A percentile compares a stretch with the other conserved stretches of the same genome.
Conservation (phyloP, 2,329 filamentous ascomycete genomes). For the Nemania sp. region DNA sequence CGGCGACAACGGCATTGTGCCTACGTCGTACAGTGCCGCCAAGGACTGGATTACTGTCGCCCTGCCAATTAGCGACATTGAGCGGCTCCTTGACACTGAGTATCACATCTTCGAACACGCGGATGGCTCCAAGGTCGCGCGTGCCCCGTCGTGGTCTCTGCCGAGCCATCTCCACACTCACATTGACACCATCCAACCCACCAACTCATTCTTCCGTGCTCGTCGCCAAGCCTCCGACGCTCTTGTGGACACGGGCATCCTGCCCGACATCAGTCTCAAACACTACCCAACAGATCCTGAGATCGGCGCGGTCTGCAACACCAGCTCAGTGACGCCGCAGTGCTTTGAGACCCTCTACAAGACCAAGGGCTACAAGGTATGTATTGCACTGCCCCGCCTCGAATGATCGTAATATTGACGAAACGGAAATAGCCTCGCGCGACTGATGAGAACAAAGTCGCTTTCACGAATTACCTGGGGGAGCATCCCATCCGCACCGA, state of each 20-base stretch:
- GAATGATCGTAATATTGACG: not conserved
- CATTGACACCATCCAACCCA: slow-evolving; percentile 63
- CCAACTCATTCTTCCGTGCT: slow-evolving; percentile 59
- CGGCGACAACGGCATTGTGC: slow-evolving; percentile 53
- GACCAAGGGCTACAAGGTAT: slow-evolving; percentile 53
- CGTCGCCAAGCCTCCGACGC: slow-evolving; percentile 36
- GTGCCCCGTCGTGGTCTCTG: slow-evolving; percentile 61
- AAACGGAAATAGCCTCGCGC: slow-evolving; percentile 39
- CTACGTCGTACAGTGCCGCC: slow-evolving; percentile 51
- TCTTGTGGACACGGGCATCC: slow-evolving; percentile 37
- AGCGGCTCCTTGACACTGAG: slow-evolving; percentile 56
- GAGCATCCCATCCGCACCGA: slow-evolving; percentile 53
- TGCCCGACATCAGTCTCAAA: slow-evolving; percentile 36
- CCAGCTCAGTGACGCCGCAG: slow-evolving; percentile 53
- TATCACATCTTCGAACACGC: slow-evolving; percentile 57
- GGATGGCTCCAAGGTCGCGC: slow-evolving; percentile 55
- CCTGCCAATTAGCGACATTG: slow-evolving; percentile 54
- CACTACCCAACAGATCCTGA: slow-evolving; percentile 35
- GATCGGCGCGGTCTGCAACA: slow-evolving; percentile 48
- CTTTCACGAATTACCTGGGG: slow-evolving; percentile 51
- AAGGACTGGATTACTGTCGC: slow-evolving; percentile 61
- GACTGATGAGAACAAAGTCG: slow-evolving; percentile 46
- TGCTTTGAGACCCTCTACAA: slow-evolving; percentile 58
- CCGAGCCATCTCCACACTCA: slow-evolving; percentile 59
- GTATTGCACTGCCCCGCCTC: not conserved